These are phyloP conservation scores for Pascua guehoae DNA, from an alignment of 1,284 basidiomycete species.

Conservation along the genomic window DNA sequence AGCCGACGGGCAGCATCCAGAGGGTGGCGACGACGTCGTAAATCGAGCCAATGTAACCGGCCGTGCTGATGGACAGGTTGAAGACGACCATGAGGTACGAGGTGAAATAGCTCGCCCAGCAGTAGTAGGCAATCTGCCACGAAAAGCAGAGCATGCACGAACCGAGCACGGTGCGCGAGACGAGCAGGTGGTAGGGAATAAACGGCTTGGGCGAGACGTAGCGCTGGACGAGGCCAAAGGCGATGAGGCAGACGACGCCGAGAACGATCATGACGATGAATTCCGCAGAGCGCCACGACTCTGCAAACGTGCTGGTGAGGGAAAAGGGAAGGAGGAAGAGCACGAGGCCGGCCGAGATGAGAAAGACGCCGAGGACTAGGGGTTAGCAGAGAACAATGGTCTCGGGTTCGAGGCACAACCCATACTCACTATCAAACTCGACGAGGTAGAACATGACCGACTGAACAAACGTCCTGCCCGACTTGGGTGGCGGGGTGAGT, in stretches of 20 bases:
- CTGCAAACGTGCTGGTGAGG: constrained; percentile 33
- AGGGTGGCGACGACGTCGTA: constrained; percentile 47
- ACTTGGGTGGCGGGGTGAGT: constrained; percentile 11
- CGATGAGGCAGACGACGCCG: constrained; percentile 40
- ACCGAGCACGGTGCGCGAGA: constrained; percentile 43
- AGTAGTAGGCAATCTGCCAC: constrained; percentile 46
- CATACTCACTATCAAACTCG: constrained; percentile 33
- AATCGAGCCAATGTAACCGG: constrained; percentile 45
- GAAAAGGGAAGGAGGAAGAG: constrained; percentile 50
- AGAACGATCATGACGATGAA: constrained; percentile 50
- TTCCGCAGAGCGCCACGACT: constrained; percentile 35
- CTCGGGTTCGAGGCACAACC: not conserved
- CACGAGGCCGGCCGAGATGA: constrained; percentile 41
- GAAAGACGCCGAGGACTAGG: constrained; percentile 45
- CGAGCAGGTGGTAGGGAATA: constrained; percentile 45
- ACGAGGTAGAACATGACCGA: constrained; percentile 42
- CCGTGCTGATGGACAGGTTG: constrained; percentile 39
- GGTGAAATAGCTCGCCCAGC: constrained; percentile 39
- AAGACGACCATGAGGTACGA: constrained; percentile 46
- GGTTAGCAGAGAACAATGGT: not conserved
- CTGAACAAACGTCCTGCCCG: constrained; percentile 20
- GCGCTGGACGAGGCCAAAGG: constrained; percentile 43
- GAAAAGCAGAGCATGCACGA: constrained; percentile 41
- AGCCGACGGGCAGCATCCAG: constrained; percentile 40
- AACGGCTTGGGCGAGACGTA: constrained; percentile 42